Percentiles rank a stretch among this genome's conserved stretches.
Evolutionary conservation across 2,329 filamentous ascomycete genomes (phyloP).

Genomic region (Curvularia sp.): DNA sequence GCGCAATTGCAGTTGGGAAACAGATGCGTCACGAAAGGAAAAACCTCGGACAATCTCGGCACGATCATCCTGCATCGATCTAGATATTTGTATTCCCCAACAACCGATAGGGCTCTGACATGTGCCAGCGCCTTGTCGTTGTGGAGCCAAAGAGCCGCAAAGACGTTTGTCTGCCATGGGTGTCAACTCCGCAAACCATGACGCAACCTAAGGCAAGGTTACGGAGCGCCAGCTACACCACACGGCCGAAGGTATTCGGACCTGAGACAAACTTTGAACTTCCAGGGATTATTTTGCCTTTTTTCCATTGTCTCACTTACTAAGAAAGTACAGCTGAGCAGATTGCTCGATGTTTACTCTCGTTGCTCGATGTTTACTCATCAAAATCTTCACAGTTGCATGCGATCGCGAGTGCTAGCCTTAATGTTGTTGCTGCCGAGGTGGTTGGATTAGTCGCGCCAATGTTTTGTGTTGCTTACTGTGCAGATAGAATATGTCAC

Average conservation of each 20-base stretch:
- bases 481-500: background rate
- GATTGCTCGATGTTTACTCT: background rate
- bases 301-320: background rate
- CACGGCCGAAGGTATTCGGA: constrained; percentile 6
- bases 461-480: background rate
- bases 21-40: background rate
- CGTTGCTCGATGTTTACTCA: background rate
- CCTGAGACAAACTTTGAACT: background rate
- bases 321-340: background rate
- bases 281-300: background rate
- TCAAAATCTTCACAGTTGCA: background rate
- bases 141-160: background rate
- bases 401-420: background rate
- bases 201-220: background rate
- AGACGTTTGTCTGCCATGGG: background rate
- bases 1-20: background rate
- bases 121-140: background rate
- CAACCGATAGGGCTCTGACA: constrained; percentile 8
- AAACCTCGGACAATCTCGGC: constrained; percentile 5
- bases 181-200: constrained; percentile 1
- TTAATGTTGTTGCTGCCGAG: background rate
- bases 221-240: background rate
- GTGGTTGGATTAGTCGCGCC: background rate
- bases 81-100: background rate
- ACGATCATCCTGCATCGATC: background rate